phyloP scores from a whole-genome alignment of 2,329 filamentous ascomycete species.

The Hymenotorrendiella dingleyae region DNA sequence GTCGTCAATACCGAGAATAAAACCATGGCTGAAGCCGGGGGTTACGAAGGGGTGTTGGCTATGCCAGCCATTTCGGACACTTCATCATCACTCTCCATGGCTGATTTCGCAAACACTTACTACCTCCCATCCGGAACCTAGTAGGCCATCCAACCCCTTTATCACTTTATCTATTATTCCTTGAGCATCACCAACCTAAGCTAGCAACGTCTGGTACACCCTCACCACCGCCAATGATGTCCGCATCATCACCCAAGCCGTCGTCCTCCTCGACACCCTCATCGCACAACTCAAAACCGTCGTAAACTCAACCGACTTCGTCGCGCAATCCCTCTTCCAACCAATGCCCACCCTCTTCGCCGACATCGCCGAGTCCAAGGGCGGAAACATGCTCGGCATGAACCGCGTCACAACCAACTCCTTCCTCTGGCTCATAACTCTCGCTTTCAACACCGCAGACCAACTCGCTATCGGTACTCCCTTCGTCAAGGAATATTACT shows the following conservation, averaged over 20 bases:
- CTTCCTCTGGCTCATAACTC: background rate
- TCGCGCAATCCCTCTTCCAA: constrained; percentile 24
- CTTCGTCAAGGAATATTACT: background rate
- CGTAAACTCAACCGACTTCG: constrained; percentile 8
- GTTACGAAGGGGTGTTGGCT: too few relatives aligned
- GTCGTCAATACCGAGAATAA: too few relatives aligned
- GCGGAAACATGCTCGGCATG: constrained; percentile 32
- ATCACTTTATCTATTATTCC: background rate
- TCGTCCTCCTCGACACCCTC: background rate
- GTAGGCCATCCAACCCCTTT: background rate
- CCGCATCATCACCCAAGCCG: background rate
- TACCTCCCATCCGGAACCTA: background rate
- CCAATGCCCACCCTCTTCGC: constrained; percentile 27
- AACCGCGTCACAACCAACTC: constrained; percentile 13
- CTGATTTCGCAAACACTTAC: background rate
- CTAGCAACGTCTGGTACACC: constrained; percentile 2
- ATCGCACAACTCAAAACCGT: background rate
- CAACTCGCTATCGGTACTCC: background rate
- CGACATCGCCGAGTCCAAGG: constrained; percentile 19
- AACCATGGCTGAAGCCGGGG: too few relatives aligned
- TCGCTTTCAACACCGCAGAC: background rate
- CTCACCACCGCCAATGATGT: constrained; percentile 2
- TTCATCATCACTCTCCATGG: background rate
- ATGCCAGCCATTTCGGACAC: too few relatives aligned
- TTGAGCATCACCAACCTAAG: too few relatives aligned